Conservation (phyloP, 192 early-diverging fungal species). For the Spizellomyces sp. region DNA sequence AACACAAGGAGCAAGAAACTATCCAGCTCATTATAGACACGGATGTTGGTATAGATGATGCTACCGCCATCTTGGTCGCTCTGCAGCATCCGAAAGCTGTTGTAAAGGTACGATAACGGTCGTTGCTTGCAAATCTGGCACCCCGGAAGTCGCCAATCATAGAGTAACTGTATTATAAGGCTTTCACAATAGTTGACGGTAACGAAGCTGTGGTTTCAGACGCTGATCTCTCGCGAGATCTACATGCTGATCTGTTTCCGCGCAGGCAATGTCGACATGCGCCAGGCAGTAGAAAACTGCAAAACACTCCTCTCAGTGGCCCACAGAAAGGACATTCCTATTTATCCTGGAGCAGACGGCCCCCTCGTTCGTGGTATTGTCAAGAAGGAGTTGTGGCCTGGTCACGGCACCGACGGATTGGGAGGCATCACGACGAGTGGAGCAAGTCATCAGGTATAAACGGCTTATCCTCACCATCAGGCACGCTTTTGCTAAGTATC, state of each 20-base stretch:
- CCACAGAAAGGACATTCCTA: constrained; percentile 27
- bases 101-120: constrained; percentile 16
- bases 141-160: no score
- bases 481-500: not conserved
- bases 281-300: constrained; percentile 25
- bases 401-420: constrained; percentile 43
- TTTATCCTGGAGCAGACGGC: constrained; percentile 39
- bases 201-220: not conserved
- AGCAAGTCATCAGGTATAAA: not conserved
- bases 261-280: constrained; percentile 40
- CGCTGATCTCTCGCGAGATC: not conserved
- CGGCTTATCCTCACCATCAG: not conserved
- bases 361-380: constrained; percentile 39
- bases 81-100: constrained; percentile 27
- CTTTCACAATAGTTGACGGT: constrained; percentile 48
- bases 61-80: constrained; percentile 36
- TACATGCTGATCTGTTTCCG: not conserved
- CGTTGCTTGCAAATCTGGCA: not conserved
- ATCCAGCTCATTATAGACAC: constrained; percentile 42
- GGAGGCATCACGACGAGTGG: constrained; percentile 26
- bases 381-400: constrained; percentile 35
- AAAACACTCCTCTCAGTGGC: constrained; percentile 25
- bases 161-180: constrained; percentile 7
- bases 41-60: constrained; percentile 51
- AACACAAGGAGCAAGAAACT: not conserved